These are phyloP conservation scores for Epichloe aotearoae DNA, from an alignment of 2,329 filamentous ascomycete species.

Conservation along the genomic window DNA sequence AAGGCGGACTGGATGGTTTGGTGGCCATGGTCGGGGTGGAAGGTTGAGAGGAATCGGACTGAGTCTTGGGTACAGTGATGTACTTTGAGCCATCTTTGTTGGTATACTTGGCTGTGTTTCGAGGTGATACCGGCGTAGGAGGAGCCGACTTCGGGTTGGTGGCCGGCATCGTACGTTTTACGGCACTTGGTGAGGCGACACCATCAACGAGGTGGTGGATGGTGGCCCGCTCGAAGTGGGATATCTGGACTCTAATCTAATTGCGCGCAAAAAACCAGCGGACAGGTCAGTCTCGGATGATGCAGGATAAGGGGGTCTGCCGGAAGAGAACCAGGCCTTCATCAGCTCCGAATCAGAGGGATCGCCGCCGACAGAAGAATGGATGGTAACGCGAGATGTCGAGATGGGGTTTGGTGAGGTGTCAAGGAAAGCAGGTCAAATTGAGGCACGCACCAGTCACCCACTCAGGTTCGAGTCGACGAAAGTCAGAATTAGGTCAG, in stretches of 20 bases:
- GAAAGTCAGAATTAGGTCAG: constrained; percentile 24
- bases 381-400: constrained; percentile 2
- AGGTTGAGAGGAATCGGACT: constrained; percentile 40
- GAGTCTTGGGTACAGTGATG: constrained; percentile 48
- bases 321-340: neutral
- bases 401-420: constrained; percentile 2
- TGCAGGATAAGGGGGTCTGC: neutral
- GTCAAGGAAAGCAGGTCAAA: constrained; percentile 17
- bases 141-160: constrained; percentile 37
- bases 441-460: constrained; percentile 22
- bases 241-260: neutral
- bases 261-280: neutral
- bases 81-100: constrained; percentile 59
- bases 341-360: neutral
- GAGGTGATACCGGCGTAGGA: constrained; percentile 37
- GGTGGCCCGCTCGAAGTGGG: constrained; percentile 2
- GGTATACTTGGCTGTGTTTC: constrained; percentile 46
- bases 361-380: neutral
- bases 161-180: constrained; percentile 34
- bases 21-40: constrained; percentile 34
- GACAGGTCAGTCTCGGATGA: constrained; percentile 1
- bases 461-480: constrained; percentile 4
- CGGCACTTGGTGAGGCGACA: constrained; percentile 20
- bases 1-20: constrained; percentile 18
- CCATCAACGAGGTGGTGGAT: constrained; percentile 23